These are phyloP conservation scores for Zygnema cylindricum DNA, from an alignment of 139 green algal species.

Conservation along the genomic window DNA sequence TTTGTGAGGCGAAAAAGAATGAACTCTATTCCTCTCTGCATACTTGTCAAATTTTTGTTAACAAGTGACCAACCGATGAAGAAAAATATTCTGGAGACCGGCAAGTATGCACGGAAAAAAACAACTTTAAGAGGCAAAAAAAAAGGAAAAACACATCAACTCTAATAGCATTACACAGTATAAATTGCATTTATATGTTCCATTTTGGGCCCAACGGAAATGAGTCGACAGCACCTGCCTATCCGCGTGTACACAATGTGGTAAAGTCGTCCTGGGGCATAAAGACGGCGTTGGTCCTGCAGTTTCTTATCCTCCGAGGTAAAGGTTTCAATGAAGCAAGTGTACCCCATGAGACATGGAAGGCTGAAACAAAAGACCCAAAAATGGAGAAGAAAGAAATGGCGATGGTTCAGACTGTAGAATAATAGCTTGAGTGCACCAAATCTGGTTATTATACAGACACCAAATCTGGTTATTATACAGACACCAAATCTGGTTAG, in stretches of 20 bases:
- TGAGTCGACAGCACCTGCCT: slow-evolving; percentile 10
- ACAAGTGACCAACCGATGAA: too few relatives aligned
- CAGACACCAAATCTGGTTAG: too few relatives aligned
- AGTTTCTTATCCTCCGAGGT: slow-evolving; percentile 21
- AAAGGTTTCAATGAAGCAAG: slow-evolving; percentile 29
- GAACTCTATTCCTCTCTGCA: too few relatives aligned
- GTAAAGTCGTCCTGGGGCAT: slow-evolving; percentile 41
- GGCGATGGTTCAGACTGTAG: too few relatives aligned
- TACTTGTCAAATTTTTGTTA: too few relatives aligned
- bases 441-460: background rate
- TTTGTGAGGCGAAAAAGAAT: too few relatives aligned
- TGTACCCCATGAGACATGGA: slow-evolving; percentile 3
- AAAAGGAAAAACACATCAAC: too few relatives aligned
- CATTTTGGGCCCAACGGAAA: background rate
- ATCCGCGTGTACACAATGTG: slow-evolving; percentile 31
- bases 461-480: background rate
- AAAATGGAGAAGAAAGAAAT: too few relatives aligned
- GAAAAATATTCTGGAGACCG: too few relatives aligned
- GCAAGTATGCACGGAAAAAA: too few relatives aligned
- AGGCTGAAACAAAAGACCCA: slow-evolving; percentile 32
- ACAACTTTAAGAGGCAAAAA: too few relatives aligned
- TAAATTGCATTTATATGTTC: slow-evolving; percentile 5
- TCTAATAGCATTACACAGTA: background rate
- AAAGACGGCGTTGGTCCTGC: slow-evolving; percentile 16
- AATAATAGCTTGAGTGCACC: background rate